Percentiles rank a stretch among this genome's conserved stretches.
phyloP scores from a whole-genome alignment of 305 asterid species.

The Coffea humblotiana region DNA sequence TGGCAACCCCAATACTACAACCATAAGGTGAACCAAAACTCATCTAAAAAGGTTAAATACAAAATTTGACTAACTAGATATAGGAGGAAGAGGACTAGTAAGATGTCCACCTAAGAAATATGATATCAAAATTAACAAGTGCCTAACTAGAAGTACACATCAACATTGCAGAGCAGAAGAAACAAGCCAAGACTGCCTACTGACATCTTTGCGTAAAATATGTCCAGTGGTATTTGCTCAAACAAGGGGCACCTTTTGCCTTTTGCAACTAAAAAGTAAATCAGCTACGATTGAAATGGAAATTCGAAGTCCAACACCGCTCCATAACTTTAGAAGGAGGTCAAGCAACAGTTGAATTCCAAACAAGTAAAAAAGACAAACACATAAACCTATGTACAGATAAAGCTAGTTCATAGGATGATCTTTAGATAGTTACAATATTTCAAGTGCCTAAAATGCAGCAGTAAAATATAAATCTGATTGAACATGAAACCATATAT shows the following conservation, averaged over 20 bases:
- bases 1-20: background rate
- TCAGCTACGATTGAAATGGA: background rate
- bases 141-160: background rate
- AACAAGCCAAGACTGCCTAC: background rate
- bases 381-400: background rate
- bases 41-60: background rate
- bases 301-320: background rate
- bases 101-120: background rate
- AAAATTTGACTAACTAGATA: no score
- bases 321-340: background rate
- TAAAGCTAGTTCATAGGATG: background rate
- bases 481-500: background rate
- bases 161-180: background rate
- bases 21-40: background rate
- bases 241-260: background rate
- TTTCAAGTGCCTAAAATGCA: background rate
- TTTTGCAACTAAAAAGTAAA: background rate
- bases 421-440: background rate
- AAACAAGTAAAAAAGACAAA: background rate
- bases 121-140: background rate
- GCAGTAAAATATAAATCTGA: background rate
- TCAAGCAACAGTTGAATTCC: constrained; percentile 8
- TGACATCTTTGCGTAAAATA: no score
- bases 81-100: background rate
- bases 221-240: no score